Conservation (phyloP, 371 early-diverging fungal species). For the Mortierella sp. region DNA sequence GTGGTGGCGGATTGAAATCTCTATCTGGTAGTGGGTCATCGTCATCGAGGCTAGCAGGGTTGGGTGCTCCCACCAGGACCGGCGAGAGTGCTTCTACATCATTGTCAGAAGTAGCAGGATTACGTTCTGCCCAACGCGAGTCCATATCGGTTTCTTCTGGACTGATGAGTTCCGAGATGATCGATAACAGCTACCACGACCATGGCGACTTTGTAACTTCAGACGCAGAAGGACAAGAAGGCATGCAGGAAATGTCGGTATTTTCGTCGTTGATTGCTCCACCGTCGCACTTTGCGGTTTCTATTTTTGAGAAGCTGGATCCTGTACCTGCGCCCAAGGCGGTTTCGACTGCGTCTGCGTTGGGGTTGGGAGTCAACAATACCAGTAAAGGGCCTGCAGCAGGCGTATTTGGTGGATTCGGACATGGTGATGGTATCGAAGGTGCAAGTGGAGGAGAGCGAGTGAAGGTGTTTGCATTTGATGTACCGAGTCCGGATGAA, state of each 20-base stretch:
- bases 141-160: not conserved
- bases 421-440: too few species aligned
- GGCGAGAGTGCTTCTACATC: too few species aligned
- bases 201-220: not conserved
- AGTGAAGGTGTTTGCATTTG: slow-evolving; percentile 74
- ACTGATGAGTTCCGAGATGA: not conserved
- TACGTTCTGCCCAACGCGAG: not conserved
- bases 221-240: not conserved
- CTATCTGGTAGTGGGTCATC: not conserved
- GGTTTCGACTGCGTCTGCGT: not conserved
- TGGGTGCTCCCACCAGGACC: not conserved
- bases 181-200: not conserved
- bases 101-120: not conserved
- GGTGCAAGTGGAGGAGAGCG: not conserved
- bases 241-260: too few species aligned
- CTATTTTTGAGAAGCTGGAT: slow-evolving; percentile 48
- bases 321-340: slow-evolving; percentile 34
- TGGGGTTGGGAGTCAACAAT: not conserved
- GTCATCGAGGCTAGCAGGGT: not conserved
- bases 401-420: not conserved
- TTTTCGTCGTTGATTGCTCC: slow-evolving; percentile 37
- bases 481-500: slow-evolving; percentile 92
- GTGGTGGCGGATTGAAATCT: not conserved
- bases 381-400: too few species aligned
- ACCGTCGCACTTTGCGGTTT: slow-evolving; percentile 46